Evolutionary conservation across 108 stramenopile genomes (phyloP).

Genomic region (Craspedostauros australis): DNA sequence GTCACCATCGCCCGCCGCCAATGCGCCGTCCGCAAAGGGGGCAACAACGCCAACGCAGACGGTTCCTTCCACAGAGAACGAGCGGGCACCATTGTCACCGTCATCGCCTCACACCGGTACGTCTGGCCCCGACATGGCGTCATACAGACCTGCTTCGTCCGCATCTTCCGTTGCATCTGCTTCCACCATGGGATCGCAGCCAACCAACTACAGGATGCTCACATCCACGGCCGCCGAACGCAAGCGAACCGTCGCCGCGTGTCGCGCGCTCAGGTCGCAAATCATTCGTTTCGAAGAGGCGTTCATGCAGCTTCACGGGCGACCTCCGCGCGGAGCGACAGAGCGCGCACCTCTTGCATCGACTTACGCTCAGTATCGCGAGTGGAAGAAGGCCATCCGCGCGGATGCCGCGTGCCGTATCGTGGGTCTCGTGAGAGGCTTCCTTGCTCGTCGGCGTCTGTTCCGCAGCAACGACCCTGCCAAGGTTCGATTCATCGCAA

Average conservation of each 20-base stretch:
- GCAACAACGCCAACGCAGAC: no score
- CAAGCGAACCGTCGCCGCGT: constrained; percentile 81
- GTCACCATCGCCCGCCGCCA: constrained; percentile 6
- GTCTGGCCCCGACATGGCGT: constrained; percentile 27
- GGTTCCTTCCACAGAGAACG: no score
- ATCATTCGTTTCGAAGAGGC: constrained; percentile 86
- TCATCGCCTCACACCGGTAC: constrained; percentile 20
- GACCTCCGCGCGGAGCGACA: constrained; percentile 71
- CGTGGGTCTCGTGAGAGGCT: constrained; percentile 74
- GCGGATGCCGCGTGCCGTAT: constrained; percentile 81
- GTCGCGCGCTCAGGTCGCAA: constrained; percentile 79
- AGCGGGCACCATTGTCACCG: constrained; percentile 25
- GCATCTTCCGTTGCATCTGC: constrained; percentile 24
- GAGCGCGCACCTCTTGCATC: constrained; percentile 83
- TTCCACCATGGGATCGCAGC: constrained; percentile 15
- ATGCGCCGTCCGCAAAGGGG: constrained; percentile 10
- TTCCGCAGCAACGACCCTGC: constrained; percentile 39
- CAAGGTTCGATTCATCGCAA: constrained; percentile 36
- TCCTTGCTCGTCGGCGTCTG: constrained; percentile 38
- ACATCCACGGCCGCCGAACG: constrained; percentile 83
- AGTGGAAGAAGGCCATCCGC: constrained; percentile 86
- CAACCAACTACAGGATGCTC: constrained; percentile 66
- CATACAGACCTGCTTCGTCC: constrained; percentile 35
- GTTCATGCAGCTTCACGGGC: constrained; percentile 66
- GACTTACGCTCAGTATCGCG: constrained; percentile 83